Evolutionary conservation across 345 rosid genomes (phyloP), one percentile per base, ranked within the genome.

Genomic region (Gynandropsis gynandra): DNA sequence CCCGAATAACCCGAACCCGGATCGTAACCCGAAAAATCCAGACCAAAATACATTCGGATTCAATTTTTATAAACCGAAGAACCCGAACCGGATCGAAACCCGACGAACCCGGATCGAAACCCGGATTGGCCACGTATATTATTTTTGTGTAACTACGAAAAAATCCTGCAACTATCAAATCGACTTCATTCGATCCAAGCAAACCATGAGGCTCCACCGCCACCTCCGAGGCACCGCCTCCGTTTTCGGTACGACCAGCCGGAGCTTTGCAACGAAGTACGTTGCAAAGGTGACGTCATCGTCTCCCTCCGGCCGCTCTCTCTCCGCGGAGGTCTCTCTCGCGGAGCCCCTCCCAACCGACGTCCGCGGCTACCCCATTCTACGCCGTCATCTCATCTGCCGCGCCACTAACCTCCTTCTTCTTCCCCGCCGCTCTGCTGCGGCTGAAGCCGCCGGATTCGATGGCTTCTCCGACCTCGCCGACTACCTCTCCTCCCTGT

Each of bases 351-450:
- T 76, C 16, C 84, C 86, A 12, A 10, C 69, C 64, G 96, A 84
- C 56, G 10, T 74, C 21, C 89, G 95, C 9, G 96, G 96, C 61
- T 82, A 81, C 78, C 68, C 78, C 18, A 56, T 87, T 46, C 95
- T 87, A 5, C 95, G 96, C 65, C 85, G 71, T 49, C 77, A 82
- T 29, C 71, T 87, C 64, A 74, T 87, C 65, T 90, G 98, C 63
- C 59, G 69, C 46, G 92, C 76, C 37, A 73, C 92, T 24, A 76
- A 76, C 38, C 76, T 87, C 70, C 68, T 78, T 66, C 83, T 72
- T 43, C 36, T 16, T 3, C 20, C 12, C 21, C 17, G 48, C 14
- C 34, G 13, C 29, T 1, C 10, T 18, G 40, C 35, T 52, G 40
- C 42, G 59, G 46, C 34, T 39, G 62, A 35, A 34, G 32, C 33